Evolutionary conservation across 2,329 filamentous ascomycete genomes (phyloP).

Genomic region (Beauveria sp.): DNA sequence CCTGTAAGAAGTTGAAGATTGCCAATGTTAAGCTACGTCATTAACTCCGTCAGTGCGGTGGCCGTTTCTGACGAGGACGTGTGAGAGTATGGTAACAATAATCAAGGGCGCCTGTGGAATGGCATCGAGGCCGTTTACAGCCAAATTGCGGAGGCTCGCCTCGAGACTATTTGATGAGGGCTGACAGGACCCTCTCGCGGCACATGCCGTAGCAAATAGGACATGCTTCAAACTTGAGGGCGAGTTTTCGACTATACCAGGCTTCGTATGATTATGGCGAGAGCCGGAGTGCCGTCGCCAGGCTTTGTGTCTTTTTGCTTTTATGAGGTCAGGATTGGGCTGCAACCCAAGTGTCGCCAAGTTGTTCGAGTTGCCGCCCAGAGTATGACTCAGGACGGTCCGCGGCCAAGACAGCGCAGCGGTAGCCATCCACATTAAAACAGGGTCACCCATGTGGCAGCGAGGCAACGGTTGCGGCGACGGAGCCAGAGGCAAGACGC

Average conservation of each 20-base stretch:
- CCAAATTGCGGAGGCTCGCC: background rate
- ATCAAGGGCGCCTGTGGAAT: background rate
- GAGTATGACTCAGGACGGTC: constrained; percentile 5
- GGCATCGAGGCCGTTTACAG: background rate
- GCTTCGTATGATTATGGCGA: background rate
- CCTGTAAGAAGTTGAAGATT: background rate
- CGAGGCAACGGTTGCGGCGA: background rate
- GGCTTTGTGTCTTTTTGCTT: background rate
- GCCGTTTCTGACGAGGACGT: background rate
- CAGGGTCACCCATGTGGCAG: constrained; percentile 12
- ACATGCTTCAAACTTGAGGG: background rate
- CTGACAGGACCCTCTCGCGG: background rate
- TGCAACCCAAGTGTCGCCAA: background rate
- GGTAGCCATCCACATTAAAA: constrained; percentile 5
- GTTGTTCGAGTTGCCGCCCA: background rate
- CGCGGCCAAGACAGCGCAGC: background rate
- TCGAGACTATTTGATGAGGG: background rate
- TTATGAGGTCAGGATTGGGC: background rate
- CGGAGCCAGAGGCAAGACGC: background rate
- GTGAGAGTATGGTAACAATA: background rate
- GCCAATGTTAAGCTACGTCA: background rate
- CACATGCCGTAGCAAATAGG: background rate
- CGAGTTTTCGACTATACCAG: no score
- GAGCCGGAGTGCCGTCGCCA: background rate
- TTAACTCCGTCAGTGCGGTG: background rate